phyloP scores from a whole-genome alignment of 176 grass and related monocot species.

The Ananas comosus region DNA sequence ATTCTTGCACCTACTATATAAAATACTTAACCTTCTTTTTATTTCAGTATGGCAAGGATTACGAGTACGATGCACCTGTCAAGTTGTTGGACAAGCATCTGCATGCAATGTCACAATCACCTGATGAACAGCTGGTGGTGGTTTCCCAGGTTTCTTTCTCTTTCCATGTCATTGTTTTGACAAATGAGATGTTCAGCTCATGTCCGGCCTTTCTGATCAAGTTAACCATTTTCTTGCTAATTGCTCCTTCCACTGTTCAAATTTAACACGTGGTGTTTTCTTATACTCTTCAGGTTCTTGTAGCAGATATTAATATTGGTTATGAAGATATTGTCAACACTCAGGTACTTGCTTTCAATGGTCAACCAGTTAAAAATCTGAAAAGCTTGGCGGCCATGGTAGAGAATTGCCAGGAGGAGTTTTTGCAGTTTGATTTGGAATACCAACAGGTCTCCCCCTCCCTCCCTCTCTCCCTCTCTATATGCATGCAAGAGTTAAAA shows the following conservation, averaged over 20 bases:
- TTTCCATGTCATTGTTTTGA: background rate
- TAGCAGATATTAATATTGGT: constrained; percentile 96
- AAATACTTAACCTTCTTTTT: constrained; percentile 10
- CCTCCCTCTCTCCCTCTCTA: background rate
- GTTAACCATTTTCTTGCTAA: background rate
- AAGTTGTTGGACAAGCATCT: constrained; percentile 97
- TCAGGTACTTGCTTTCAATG: constrained; percentile 91
- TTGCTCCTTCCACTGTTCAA: background rate
- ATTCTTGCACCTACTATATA: constrained; percentile 18
- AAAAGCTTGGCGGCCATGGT: constrained; percentile 80
- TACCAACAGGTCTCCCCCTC: constrained; percentile 64
- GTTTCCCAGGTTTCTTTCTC: constrained; percentile 62
- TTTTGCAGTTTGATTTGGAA: constrained; percentile 84
- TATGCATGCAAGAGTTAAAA: background rate
- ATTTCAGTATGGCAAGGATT: constrained; percentile 94
- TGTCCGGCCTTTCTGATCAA: background rate
- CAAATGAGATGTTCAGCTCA: constrained; percentile 1
- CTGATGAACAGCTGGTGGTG: constrained; percentile 86
- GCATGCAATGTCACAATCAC: constrained; percentile 81
- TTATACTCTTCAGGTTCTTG: constrained; percentile 60
- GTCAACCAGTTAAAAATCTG: constrained; percentile 62
- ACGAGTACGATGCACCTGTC: constrained; percentile 90
- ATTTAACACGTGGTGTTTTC: constrained; percentile 1
- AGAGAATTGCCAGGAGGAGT: constrained; percentile 60
- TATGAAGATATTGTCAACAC: constrained; percentile 94